Evolutionary conservation across 768 basidiomycete genomes (phyloP), one percentile per base, ranked within the genome.

Genomic region (Postia placenta): DNA sequence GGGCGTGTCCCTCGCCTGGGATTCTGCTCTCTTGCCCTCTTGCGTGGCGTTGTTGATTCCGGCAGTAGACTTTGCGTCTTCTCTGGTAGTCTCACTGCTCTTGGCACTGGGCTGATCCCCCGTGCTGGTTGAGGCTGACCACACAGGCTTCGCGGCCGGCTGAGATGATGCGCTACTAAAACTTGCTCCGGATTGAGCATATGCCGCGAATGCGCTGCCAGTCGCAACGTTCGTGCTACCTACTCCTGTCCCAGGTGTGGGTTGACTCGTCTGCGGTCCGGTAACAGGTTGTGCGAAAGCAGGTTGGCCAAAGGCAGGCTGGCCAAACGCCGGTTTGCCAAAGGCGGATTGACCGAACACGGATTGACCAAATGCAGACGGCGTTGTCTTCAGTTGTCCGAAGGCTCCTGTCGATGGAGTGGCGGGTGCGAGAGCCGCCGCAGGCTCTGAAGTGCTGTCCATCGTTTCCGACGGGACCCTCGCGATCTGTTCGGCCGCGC

Each of bases 281-380:
- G 47, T 28, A 1, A 37, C 17, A 20, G 39, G 7, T 20, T 39
- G 19, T 7, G 48, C 52, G 53, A 70, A 69, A n/a, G 62, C 45
- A 23, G 65, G 46, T 46, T 59, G 58, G 5, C 62, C 56, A 39
- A 63, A 60, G 9, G 57, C 46, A 5, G 62, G 40, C 42, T 58
- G 42, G 3, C 42, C 42, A 51, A 69, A 70, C 11, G 56, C 45
- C n/a, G 65, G 42, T 48, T 64, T 62, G 15, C 69, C 71, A 52
- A 70, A 69, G 12, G 63, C 49, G 24, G 65, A 48, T 48, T 56
- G 56, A 12, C 63, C 57, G 37, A 64, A 61, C 11, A 56, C 47
- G 4, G 61, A 36, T 47, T 70, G 68, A 17, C 64, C 66, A 47
- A 73, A 72, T 1, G 56, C 58, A n/a, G 68, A 51, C 44, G 61